These are phyloP conservation scores for Metarhizium humberi DNA, from an alignment of 2,329 filamentous ascomycete genomes.

Conservation along the genomic window DNA sequence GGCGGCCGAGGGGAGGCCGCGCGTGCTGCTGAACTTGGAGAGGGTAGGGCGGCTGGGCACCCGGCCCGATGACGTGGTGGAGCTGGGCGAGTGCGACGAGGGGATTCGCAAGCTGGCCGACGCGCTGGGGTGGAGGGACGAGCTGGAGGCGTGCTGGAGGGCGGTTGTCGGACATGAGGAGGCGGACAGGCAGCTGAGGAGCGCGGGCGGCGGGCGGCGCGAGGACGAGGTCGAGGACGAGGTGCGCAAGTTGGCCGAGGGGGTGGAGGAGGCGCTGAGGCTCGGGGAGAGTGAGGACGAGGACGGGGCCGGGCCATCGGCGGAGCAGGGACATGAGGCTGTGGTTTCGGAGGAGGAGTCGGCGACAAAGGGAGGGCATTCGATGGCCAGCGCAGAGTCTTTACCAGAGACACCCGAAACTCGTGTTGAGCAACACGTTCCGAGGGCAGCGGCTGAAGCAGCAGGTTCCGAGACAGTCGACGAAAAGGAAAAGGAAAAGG, in stretches of 20 bases:
- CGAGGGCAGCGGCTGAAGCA: not conserved
- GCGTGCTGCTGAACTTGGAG: constrained; percentile 83
- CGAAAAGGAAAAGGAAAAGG: not conserved
- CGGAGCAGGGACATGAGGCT: not conserved
- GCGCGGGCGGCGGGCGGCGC: constrained; percentile 18
- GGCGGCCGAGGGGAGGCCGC: constrained; percentile 53
- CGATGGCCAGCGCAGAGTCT: not conserved
- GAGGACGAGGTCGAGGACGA: constrained; percentile 36
- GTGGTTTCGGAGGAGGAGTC: not conserved
- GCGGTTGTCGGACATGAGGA: constrained; percentile 53
- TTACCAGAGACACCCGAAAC: not conserved
- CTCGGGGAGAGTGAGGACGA: constrained; percentile 11
- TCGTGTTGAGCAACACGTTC: not conserved
- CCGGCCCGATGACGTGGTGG: constrained; percentile 72
- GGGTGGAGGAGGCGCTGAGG: constrained; percentile 23
- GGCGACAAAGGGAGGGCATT: not conserved
- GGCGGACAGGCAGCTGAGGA: constrained; percentile 36
- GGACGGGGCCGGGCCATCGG: not conserved
- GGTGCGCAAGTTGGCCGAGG: constrained; percentile 28
- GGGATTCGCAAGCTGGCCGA: constrained; percentile 72
- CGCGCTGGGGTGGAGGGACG: constrained; percentile 74
- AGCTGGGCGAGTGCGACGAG: constrained; percentile 74
- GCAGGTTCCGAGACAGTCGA: not conserved
- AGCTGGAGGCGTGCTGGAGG: constrained; percentile 71
- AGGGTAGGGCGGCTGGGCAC: constrained; percentile 69